Evolutionary conservation across 441 rosid species (phyloP), one percentile per base, ranked within the genome.

Genomic region (Brassica hybrid): DNA sequence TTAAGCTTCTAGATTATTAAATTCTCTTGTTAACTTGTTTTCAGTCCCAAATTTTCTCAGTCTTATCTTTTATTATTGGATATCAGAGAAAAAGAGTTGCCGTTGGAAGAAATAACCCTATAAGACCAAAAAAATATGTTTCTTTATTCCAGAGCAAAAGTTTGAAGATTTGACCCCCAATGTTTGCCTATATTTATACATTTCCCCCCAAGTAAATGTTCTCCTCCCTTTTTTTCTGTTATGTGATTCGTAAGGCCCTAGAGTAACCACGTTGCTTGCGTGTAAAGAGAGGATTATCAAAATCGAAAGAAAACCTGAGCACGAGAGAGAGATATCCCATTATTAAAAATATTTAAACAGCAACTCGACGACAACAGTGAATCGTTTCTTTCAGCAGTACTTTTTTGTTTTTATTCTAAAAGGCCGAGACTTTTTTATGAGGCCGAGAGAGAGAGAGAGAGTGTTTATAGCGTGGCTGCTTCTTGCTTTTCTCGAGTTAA

Each of bases 341-440:
- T 11, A 59, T 18, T 11, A 16, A 56, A 21, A 54, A 36, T 43
- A 50, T 25, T 65, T 5, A 48, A 79, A 38, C 1, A 68, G 13
- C 2, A 18, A 73, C 19, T 69, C 72, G 17, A 16, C 72, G 17
- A 16, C 59, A 6, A 65, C 50, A 82, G 30, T 69, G 76, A 74
- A 69, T 81, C 21, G 71, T 73, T 78, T 76, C 79, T 58, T 64
- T 72, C 71, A 76, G 36, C 76, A 73, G 75, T 74, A 78, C 74
- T 16, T 65, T 45, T 71, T 83, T 80, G 76, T 58, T 66, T 75
- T 52, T 79, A 76, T 72, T 16, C 62, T 76, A 64, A 64, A 76
- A 80, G 60, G 48, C 71, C 59, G 74, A 25, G 73, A 82, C 34
- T 89, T 91, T 87, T 4, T 16, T 17, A 71, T 86, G 89, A 87